Base-by-base conservation (phyloP, 2,329 filamentous ascomycete species). In the Diplodia intermedia region DNA sequence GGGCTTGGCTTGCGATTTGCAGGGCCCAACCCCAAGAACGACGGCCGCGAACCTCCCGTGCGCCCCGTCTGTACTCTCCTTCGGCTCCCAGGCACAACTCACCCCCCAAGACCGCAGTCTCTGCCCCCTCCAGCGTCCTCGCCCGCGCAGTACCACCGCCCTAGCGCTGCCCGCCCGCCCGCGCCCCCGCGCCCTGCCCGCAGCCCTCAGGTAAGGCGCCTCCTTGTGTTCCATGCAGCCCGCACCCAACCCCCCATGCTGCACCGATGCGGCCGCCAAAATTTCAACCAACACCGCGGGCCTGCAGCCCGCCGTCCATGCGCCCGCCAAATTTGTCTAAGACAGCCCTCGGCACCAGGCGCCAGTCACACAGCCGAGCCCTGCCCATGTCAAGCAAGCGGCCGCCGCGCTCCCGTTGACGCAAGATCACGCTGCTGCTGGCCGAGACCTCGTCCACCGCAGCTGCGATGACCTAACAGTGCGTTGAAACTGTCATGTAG, bases 281-380 rank as follows among this genome's bases (percentile, higher is more conserved):
- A 23, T 50, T 54, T 66, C 65, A 57, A 66, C 53, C 52, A 56
- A 26, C 65, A 33, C 53, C 43, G 65, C 65, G 65, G 65, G 65
- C 53, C 53, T 66, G 53, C 65, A 66, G 49, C 26, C 54, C 40
- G 38, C 47, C 55, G 54, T 20, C 65, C 65, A 67, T 67, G 65
- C 55, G 70, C 72, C 69, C 67, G 74, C 73, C 67, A 55, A 54
- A 69, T 63, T 60, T 49, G 65, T 71, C 71, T 72, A 75, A 75
- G 73, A 72, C 73, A 75, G 71, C 72, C 70, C 62, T 55, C 73
- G 69, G 77, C 78, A 72, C 73, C 71, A 74, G 74, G 57, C 67
- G 71, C 70, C 70, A 73, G 77, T 79, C 70, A 73, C 74, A 79
- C 77, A 69, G 71, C 77, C 77, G 55, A 47, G 40, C 40, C 36